These are phyloP conservation scores for Colletotrichum incanum DNA, from an alignment of 2,329 filamentous ascomycete species.

Conservation along the genomic window DNA sequence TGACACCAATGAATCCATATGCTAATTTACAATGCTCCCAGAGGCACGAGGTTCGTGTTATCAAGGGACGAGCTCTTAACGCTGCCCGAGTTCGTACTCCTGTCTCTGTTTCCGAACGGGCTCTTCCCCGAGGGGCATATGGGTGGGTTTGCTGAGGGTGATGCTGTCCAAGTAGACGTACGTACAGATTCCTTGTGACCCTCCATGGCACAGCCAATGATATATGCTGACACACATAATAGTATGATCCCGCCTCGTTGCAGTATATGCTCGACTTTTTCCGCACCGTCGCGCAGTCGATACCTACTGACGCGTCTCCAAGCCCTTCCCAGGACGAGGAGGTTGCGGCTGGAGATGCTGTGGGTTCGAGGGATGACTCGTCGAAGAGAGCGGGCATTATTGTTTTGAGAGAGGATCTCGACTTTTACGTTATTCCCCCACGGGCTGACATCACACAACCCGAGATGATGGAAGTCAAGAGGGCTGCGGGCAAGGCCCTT, in stretches of 20 bases:
- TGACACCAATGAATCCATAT: background rate
- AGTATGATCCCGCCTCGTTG: constrained; percentile 97
- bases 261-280: constrained; percentile 99
- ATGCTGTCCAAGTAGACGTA: constrained; percentile 98
- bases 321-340: constrained; percentile 76
- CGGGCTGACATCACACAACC: constrained; percentile 84
- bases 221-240: constrained; percentile 42
- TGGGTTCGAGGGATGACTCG: constrained; percentile 80
- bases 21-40: constrained; percentile 59
- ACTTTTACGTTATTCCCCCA: constrained; percentile 97
- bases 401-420: constrained; percentile 93
- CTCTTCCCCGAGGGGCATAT: constrained; percentile 96
- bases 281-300: constrained; percentile 95
- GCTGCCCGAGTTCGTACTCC: constrained; percentile 94
- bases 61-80: constrained; percentile 96
- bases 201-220: background rate
- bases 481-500: constrained; percentile 89
- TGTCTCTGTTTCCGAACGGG: constrained; percentile 99
- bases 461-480: constrained; percentile 97
- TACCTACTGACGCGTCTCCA: constrained; percentile 82
- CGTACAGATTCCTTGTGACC: constrained; percentile 60
- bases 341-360: constrained; percentile 77
- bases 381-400: constrained; percentile 97
- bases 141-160: constrained; percentile 91
- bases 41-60: constrained; percentile 93